phyloP scores from a whole-genome alignment of 495 filamentous ascomycete genomes.

The Niebla homalea region DNA sequence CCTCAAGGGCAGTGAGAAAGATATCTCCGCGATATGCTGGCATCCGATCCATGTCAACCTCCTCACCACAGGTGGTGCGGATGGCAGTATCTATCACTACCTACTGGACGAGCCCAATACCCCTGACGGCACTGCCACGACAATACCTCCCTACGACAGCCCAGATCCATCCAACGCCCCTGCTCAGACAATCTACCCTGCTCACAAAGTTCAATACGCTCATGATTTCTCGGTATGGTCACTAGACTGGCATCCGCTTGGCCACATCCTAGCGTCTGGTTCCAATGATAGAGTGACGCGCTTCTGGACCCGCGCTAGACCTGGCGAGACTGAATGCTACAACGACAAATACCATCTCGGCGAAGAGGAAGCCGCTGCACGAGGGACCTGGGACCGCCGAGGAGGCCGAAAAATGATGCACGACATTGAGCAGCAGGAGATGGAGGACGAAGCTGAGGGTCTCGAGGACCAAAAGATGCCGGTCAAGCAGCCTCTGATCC shows the following conservation, averaged over 20 bases:
- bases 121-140: conserved; percentile 50
- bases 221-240: conserved; percentile 95
- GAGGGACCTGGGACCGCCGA: conserved; percentile 82
- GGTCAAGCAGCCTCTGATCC: conserved; percentile 30
- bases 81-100: conserved; percentile 85
- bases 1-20: conserved; percentile 85
- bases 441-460: conserved; percentile 84
- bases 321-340: conserved; percentile 70
- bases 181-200: conserved; percentile 76
- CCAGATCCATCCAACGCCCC: conserved; percentile 63
- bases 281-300: conserved; percentile 93
- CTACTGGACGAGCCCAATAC: conserved; percentile 82
- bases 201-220: conserved; percentile 70
- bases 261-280: conserved; percentile 94
- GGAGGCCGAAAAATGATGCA: conserved; percentile 65
- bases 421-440: conserved; percentile 83
- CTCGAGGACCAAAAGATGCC: conserved; percentile 91
- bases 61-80: conserved; percentile 79
- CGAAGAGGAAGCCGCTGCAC: conserved; percentile 80
- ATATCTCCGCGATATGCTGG: conserved; percentile 84
- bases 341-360: conserved; percentile 91
- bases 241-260: conserved; percentile 90
- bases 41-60: conserved; percentile 81
- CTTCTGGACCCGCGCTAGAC: conserved; percentile 84
- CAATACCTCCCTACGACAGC: conserved; percentile 70